Percentiles rank a stretch among this genome's conserved stretches.
phyloP scores from a whole-genome alignment of 495 filamentous ascomycete genomes.

The Lasiosphaeria hispida region DNA sequence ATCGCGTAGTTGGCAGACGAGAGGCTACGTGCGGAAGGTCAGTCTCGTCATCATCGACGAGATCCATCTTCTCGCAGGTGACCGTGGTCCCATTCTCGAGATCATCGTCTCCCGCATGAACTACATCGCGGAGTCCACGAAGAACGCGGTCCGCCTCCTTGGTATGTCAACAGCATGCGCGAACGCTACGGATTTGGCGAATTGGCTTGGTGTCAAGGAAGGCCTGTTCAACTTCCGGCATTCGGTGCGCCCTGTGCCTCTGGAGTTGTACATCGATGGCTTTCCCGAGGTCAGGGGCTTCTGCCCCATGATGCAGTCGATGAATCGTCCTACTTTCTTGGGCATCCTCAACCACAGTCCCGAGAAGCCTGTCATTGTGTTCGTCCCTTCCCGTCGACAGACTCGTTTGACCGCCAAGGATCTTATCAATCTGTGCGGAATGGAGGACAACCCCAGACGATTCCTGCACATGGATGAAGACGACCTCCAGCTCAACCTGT shows the following conservation, averaged over 20 bases:
- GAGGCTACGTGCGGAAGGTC: constrained; percentile 92
- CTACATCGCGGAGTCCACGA: constrained; percentile 92
- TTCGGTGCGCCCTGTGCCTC: constrained; percentile 92
- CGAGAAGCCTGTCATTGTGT: constrained; percentile 96
- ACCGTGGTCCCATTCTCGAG: constrained; percentile 94
- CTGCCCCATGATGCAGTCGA: constrained; percentile 96
- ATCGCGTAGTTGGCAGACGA: constrained; percentile 94
- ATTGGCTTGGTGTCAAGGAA: constrained; percentile 95
- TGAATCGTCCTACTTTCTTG: constrained; percentile 96
- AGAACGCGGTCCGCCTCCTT: constrained; percentile 82
- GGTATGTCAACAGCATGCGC: constrained; percentile 99
- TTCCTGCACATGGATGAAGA: constrained; percentile 95
- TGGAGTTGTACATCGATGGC: constrained; percentile 96
- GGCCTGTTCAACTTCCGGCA: constrained; percentile 97
- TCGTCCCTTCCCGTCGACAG: constrained; percentile 93
- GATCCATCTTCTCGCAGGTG: constrained; percentile 93
- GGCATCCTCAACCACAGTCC: constrained; percentile 95
- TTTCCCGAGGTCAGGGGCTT: constrained; percentile 95
- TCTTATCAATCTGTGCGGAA: constrained; percentile 93
- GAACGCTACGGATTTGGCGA: constrained; percentile 89
- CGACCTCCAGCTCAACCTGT: constrained; percentile 79
- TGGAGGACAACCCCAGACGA: constrained; percentile 94
- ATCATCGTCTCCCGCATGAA: constrained; percentile 99
- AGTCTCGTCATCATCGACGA: constrained; percentile 98
- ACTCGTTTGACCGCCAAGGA: constrained; percentile 94